phyloP scores from a whole-genome alignment of 768 basidiomycete genomes.

The Nidularia pulvinata region DNA sequence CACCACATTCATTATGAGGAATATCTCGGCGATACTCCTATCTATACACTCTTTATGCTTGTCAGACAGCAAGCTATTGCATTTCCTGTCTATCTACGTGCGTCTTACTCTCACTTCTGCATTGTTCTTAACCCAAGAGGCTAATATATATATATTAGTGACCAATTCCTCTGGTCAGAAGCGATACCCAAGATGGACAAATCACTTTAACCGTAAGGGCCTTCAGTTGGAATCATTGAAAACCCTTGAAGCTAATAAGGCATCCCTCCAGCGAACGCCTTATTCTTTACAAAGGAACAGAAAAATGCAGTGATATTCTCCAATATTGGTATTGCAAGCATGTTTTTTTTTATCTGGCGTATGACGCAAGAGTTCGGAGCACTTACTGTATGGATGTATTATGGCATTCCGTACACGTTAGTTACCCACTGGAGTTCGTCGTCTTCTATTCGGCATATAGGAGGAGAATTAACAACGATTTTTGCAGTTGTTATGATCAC shows the following conservation, averaged over 20 bases:
- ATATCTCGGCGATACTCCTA: slow-evolving; percentile 56
- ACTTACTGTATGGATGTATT: slow-evolving; percentile 42
- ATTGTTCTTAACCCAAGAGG: background rate
- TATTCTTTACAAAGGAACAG: slow-evolving; percentile 55
- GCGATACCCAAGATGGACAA: slow-evolving; percentile 58
- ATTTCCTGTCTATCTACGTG: slow-evolving; percentile 62
- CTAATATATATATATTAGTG: slow-evolving; percentile 35
- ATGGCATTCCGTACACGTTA: slow-evolving; percentile 52
- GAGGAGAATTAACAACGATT: too few relatives aligned
- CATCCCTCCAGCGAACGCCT: slow-evolving; percentile 42
- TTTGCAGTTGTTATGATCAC: slow-evolving; percentile 51
- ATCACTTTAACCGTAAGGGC: slow-evolving; percentile 61
- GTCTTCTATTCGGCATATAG: too few relatives aligned
- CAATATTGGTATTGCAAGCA: slow-evolving; percentile 52
- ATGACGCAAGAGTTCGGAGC: slow-evolving; percentile 31
- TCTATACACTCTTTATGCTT: slow-evolving; percentile 56
- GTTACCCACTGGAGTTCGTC: slow-evolving; percentile 56
- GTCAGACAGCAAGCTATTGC: slow-evolving; percentile 58
- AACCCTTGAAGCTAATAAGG: background rate
- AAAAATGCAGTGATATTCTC: slow-evolving; percentile 52
- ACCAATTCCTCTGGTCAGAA: slow-evolving; percentile 65
- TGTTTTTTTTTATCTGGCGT: slow-evolving; percentile 37
- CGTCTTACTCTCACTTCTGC: slow-evolving; percentile 10
- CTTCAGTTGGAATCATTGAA: background rate
- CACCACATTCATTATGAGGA: slow-evolving; percentile 49